Conservation (phyloP, 2,329 filamentous ascomycete species). For the Mycosphaerelloides madeirae region DNA sequence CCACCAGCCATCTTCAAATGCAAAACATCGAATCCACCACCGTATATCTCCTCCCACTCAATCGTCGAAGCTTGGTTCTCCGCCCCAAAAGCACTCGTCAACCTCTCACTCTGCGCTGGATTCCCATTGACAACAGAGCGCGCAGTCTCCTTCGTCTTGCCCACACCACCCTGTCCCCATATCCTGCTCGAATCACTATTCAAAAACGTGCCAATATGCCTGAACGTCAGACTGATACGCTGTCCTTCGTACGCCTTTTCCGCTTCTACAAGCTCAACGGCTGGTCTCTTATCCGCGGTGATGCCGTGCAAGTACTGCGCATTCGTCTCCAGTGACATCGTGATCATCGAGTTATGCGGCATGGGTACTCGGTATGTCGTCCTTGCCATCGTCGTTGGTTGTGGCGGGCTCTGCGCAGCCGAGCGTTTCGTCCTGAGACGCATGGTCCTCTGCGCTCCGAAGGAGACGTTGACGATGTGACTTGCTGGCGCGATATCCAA, state of each 20-base stretch:
- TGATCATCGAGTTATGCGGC: conserved; percentile 83
- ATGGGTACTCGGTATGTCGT: conserved; percentile 64
- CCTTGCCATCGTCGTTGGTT: conserved; percentile 27
- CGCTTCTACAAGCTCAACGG: conserved; percentile 59
- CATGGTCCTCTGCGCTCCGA: conserved; percentile 92
- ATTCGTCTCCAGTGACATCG: conserved; percentile 77
- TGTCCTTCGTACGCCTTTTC: conserved; percentile 70
- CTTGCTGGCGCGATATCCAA: conserved; percentile 78
- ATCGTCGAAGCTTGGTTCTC: conserved; percentile 74
- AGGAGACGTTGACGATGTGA: conserved; percentile 85
- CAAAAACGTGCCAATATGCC: conserved; percentile 81
- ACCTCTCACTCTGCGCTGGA: conserved; percentile 56
- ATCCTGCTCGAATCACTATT: conserved; percentile 61
- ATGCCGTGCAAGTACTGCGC: conserved; percentile 89
- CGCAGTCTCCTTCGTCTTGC: conserved; percentile 60
- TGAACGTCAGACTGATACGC: conserved; percentile 88
- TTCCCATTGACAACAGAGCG: conserved; percentile 65
- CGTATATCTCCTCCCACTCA: conserved; percentile 72
- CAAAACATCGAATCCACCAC: conserved; percentile 76
- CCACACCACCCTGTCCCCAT: conserved; percentile 85
- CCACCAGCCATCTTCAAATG: conserved; percentile 43
- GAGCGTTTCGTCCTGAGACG: conserved; percentile 74
- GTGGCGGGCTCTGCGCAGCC: conserved; percentile 1
- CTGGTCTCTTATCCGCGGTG: conserved; percentile 72
- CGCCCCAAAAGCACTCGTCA: conserved; percentile 74